Conservation (phyloP, 2,329 filamentous ascomycete genomes). For the Coccinonectria pachysandricola region DNA sequence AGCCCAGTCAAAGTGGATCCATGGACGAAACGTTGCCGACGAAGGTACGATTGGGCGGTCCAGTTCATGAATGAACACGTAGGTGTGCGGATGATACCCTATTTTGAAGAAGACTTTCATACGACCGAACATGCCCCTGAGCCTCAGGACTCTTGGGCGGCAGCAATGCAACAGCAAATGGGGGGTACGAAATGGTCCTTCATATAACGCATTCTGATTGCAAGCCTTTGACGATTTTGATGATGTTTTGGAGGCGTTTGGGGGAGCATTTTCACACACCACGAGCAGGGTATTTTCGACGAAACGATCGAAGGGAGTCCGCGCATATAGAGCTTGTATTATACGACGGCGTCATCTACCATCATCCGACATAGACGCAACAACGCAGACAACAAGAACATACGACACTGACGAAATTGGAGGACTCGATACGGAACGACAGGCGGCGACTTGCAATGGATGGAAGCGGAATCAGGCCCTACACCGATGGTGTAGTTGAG, state of each 20-base stretch:
- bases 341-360: too few species aligned
- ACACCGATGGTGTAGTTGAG: slow-evolving; percentile 5
- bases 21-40: slow-evolving; percentile 32
- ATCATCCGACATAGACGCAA: too few species aligned
- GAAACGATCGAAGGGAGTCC: too few species aligned
- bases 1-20: slow-evolving; percentile 34
- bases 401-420: too few species aligned
- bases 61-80: slow-evolving; percentile 29
- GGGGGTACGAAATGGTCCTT: slow-evolving; percentile 22
- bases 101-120: slow-evolving; percentile 36
- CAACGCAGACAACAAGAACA: too few species aligned
- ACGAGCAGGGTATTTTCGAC: too few species aligned
- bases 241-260: too few species aligned
- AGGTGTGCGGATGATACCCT: slow-evolving; percentile 27
- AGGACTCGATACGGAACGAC: too few species aligned
- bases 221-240: too few species aligned
- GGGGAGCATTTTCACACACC: too few species aligned
- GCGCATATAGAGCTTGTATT: too few species aligned
- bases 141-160: slow-evolving; percentile 27
- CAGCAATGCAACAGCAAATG: slow-evolving; percentile 19
- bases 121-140: slow-evolving; percentile 28
- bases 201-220: too few species aligned
- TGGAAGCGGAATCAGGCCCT: slow-evolving; percentile 5
- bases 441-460: slow-evolving; percentile 6
- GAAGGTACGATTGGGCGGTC: slow-evolving; percentile 29